phyloP scores from a whole-genome alignment of 2,329 filamentous ascomycete genomes.

The Lithohypha guttulata region DNA sequence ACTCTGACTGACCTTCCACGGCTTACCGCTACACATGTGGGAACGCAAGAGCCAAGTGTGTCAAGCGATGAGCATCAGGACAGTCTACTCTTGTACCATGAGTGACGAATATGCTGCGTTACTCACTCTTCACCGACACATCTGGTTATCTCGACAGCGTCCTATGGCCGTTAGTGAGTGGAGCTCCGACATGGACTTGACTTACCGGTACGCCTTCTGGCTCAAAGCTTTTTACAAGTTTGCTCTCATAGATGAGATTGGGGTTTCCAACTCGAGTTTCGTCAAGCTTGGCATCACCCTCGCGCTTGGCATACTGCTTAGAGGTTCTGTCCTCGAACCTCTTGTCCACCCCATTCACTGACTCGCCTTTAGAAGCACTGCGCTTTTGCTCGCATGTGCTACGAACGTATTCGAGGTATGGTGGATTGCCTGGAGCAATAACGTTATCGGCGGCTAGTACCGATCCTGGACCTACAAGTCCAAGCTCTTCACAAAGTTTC shows the following conservation, averaged over 20 bases:
- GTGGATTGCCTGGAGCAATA: conserved; percentile 31
- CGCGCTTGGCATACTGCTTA: conserved; percentile 21
- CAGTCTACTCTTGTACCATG: too few species aligned
- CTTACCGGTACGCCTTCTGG: conserved; percentile 54
- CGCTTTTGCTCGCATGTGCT: conserved; percentile 51
- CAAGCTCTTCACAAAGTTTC: conserved; percentile 64
- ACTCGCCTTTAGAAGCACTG: conserved; percentile 16
- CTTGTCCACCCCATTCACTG: conserved; percentile 14
- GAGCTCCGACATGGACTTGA: conserved; percentile 21
- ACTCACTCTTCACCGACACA: conserved; percentile 38
- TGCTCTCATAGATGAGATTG: conserved; percentile 50
- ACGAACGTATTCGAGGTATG: conserved; percentile 38
- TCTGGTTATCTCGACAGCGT: conserved; percentile 55
- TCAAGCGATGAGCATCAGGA: too few species aligned
- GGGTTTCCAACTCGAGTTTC: conserved; percentile 23
- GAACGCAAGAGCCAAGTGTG: too few species aligned
- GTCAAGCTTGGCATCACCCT: conserved; percentile 22
- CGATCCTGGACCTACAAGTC: conserved; percentile 49
- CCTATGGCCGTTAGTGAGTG: conserved; percentile 35
- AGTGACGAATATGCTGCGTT: too few species aligned
- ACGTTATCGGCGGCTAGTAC: conserved; percentile 29
- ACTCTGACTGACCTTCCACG: too few species aligned
- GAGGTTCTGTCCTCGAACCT: conserved; percentile 20
- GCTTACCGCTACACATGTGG: too few species aligned
- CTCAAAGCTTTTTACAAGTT: conserved; percentile 54